Evolutionary conservation across 768 basidiomycete genomes (phyloP).

Genomic region (Inosperma sp.): DNA sequence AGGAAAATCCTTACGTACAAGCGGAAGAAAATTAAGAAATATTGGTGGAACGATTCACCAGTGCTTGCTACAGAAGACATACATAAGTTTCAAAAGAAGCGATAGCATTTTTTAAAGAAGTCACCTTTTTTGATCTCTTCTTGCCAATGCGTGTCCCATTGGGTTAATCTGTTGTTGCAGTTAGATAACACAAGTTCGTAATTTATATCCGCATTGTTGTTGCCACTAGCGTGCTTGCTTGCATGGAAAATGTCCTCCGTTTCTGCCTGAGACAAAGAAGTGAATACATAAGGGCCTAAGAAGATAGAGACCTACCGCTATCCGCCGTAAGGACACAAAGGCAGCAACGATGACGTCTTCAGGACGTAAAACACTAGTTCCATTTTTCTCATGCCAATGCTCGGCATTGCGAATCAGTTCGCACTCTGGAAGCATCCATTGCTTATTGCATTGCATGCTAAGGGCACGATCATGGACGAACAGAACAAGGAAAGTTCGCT

Average conservation of each 20-base stretch:
- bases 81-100: slow-evolving; percentile 2
- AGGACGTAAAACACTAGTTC: slow-evolving; percentile 46
- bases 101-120: slow-evolving; percentile 13
- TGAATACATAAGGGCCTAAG: slow-evolving; percentile 1
- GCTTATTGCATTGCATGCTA: slow-evolving; percentile 79
- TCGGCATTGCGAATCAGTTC: slow-evolving; percentile 66
- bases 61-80: slow-evolving; percentile 41
- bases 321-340: slow-evolving; percentile 71
- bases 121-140: slow-evolving; percentile 67
- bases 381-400: slow-evolving; percentile 66
- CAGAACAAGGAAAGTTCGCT: slow-evolving; percentile 80
- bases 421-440: slow-evolving; percentile 88
- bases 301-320: slow-evolving; percentile 53
- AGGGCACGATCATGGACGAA: slow-evolving; percentile 85
- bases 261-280: slow-evolving; percentile 49
- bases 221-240: slow-evolving; percentile 38
- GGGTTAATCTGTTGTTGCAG: slow-evolving; percentile 66
- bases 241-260: slow-evolving; percentile 70
- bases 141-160: slow-evolving; percentile 72
- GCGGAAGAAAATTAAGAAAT: slow-evolving; percentile 71
- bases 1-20: slow-evolving; percentile 76
- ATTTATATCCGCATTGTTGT: slow-evolving; percentile 59
- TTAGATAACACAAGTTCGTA: slow-evolving; percentile 67
- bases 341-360: slow-evolving; percentile 81
- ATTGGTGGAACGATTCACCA: slow-evolving; percentile 72